These are phyloP conservation scores for Begonia masoniana DNA, from an alignment of 306 rosid genomes.

Conservation along the genomic window DNA sequence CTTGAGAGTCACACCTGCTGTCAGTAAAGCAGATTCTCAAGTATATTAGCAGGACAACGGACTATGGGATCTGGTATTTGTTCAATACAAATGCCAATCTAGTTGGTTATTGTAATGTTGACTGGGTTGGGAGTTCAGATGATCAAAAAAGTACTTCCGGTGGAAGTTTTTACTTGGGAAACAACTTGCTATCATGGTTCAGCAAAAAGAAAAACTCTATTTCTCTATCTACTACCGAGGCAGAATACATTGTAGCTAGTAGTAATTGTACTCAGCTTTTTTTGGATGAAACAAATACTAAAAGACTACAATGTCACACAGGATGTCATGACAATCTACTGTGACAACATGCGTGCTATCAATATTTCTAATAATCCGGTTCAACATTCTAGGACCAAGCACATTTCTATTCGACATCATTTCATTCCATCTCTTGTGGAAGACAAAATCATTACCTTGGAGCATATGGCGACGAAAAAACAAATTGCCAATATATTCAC, in stretches of 20 bases:
- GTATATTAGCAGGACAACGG: not conserved
- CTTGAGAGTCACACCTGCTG: not conserved
- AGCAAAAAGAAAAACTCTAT: slow-evolving; percentile 3
- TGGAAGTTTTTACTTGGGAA: not conserved
- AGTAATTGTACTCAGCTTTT: not conserved
- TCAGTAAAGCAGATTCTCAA: not conserved
- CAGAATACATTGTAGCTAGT: not conserved
- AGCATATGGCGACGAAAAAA: not conserved
- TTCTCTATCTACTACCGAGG: not conserved
- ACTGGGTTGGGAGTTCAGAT: not conserved
- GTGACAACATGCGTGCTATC: not conserved
- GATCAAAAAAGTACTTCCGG: not conserved
- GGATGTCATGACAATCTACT: no score
- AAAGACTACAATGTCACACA: no score
- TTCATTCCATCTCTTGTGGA: not conserved
- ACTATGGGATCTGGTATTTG: not conserved
- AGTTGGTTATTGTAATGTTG: not conserved
- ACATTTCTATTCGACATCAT: slow-evolving; percentile 1
- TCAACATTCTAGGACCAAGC: slow-evolving; percentile 4
- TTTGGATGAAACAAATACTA: slow-evolving; percentile 3
- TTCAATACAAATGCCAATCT: not conserved
- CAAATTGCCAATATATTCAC: not conserved
- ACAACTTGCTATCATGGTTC: not conserved
- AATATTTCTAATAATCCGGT: slow-evolving; percentile 4
- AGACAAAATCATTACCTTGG: not conserved